Percentiles rank a stretch among this genome's conserved stretches.
Conservation (phyloP, 164 flowering plant species). For the Annona squamosa region DNA sequence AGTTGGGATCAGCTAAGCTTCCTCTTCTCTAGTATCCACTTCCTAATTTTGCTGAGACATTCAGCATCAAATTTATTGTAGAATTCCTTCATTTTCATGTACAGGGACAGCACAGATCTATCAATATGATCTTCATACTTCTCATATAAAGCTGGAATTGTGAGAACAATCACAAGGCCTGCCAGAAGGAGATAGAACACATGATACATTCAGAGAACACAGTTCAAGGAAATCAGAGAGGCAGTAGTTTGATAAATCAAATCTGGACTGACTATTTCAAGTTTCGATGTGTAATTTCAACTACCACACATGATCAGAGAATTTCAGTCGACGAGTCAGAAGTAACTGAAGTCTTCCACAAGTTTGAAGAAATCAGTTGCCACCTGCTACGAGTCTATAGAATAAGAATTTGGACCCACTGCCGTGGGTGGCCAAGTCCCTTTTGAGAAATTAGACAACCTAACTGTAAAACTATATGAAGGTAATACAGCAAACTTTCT, state of each 20-base stretch:
- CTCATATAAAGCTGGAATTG: slow-evolving; percentile 71
- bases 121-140: slow-evolving; percentile 61
- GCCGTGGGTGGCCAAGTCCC: no score
- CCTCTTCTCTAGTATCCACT: slow-evolving; percentile 44
- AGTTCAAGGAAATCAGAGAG: background rate
- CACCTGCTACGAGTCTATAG: no score
- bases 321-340: no score
- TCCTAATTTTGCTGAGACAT: slow-evolving; percentile 29
- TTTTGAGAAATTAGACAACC: no score
- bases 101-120: slow-evolving; percentile 24
- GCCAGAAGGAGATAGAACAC: slow-evolving; percentile 14
- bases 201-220: background rate
- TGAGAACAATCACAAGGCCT: slow-evolving; percentile 66
- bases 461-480: no score
- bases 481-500: no score
- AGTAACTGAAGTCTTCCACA: no score
- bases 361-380: no score
- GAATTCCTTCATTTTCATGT: slow-evolving; percentile 27
- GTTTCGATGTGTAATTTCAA: no score
- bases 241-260: background rate
- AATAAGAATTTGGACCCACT: no score
- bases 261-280: background rate
- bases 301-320: no score
- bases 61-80: slow-evolving; percentile 36
- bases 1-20: slow-evolving; percentile 39